phyloP scores from a whole-genome alignment of 2,329 filamentous ascomycete species.

The Claviceps arundinis region DNA sequence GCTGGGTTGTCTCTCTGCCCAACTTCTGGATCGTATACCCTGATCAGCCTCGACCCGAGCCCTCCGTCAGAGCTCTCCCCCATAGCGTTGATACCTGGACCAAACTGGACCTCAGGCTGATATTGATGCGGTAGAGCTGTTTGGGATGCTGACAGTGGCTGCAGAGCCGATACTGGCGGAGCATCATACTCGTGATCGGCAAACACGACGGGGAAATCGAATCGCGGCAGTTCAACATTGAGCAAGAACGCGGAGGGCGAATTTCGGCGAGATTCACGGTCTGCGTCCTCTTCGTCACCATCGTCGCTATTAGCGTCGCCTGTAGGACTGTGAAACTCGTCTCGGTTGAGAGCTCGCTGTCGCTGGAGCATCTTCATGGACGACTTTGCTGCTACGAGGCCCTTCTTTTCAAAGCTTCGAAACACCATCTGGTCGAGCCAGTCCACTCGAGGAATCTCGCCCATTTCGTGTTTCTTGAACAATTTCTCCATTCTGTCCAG shows the following conservation, averaged over 20 bases:
- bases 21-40: slow-evolving; percentile 87
- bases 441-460: slow-evolving; percentile 80
- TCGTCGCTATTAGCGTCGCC: slow-evolving; percentile 18
- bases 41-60: slow-evolving; percentile 51
- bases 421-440: slow-evolving; percentile 96
- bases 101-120: slow-evolving; percentile 77
- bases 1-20: slow-evolving; percentile 83
- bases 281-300: slow-evolving; percentile 7
- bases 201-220: slow-evolving; percentile 92
- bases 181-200: slow-evolving; percentile 85
- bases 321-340: slow-evolving; percentile 14
- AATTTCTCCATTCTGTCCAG: slow-evolving; percentile 78
- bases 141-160: slow-evolving; percentile 42
- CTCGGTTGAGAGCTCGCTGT: slow-evolving; percentile 27
- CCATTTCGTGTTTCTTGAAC: slow-evolving; percentile 97
- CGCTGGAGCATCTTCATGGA: slow-evolving; percentile 46
- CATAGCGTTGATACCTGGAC: slow-evolving; percentile 71
- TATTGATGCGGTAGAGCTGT: slow-evolving; percentile 64
- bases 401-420: slow-evolving; percentile 70
- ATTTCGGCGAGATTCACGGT: slow-evolving; percentile 15
- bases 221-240: slow-evolving; percentile 83
- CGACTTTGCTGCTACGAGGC: slow-evolving; percentile 49
- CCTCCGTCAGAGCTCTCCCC: slow-evolving; percentile 35
- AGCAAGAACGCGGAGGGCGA: slow-evolving; percentile 58
- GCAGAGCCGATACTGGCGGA: slow-evolving; percentile 66